Conservation (phyloP, 2,329 filamentous ascomycete genomes). For the Fusarium albidum region DNA sequence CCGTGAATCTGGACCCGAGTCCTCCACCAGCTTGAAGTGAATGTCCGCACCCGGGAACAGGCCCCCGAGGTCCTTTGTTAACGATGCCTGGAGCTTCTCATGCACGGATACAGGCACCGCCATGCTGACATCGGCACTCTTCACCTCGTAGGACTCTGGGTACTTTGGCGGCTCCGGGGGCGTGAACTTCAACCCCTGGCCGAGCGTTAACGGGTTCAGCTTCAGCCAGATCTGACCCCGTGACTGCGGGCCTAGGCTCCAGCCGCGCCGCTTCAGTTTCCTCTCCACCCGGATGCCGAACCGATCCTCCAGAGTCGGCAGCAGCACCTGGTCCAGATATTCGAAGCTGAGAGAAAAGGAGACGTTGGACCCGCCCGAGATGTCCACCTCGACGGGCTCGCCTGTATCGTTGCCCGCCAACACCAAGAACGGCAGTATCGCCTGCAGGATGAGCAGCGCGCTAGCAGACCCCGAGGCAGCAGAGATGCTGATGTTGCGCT, state of each 20-base stretch:
- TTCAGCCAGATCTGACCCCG: slow-evolving; percentile 56
- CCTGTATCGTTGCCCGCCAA: slow-evolving; percentile 57
- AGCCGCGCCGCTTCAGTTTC: slow-evolving; percentile 56
- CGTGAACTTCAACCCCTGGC: slow-evolving; percentile 49
- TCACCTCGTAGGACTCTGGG: slow-evolving; percentile 48
- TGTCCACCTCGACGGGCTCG: slow-evolving; percentile 57
- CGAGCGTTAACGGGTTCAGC: slow-evolving; percentile 43
- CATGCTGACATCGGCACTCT: slow-evolving; percentile 59
- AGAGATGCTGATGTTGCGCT: slow-evolving; percentile 57
- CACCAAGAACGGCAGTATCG: slow-evolving; percentile 65
- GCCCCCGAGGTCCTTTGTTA: slow-evolving; percentile 50
- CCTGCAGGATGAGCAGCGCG: slow-evolving; percentile 66
- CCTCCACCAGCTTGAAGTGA: slow-evolving; percentile 56
- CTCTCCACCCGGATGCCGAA: slow-evolving; percentile 60
- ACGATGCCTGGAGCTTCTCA: slow-evolving; percentile 48
- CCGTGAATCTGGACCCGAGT: slow-evolving; percentile 59
- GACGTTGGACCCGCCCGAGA: slow-evolving; percentile 68
- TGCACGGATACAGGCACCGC: slow-evolving; percentile 57
- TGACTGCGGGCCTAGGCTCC: slow-evolving; percentile 55
- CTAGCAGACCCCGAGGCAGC: slow-evolving; percentile 62
- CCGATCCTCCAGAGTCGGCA: slow-evolving; percentile 60
- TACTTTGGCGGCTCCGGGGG: slow-evolving; percentile 30
- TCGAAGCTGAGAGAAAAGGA: slow-evolving; percentile 66
- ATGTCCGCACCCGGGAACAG: slow-evolving; percentile 55
- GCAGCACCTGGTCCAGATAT: slow-evolving; percentile 68